Evolutionary conservation across 345 rosid genomes (phyloP), one percentile per base, ranked within the genome.

Genomic region (Raphanus sativus): DNA sequence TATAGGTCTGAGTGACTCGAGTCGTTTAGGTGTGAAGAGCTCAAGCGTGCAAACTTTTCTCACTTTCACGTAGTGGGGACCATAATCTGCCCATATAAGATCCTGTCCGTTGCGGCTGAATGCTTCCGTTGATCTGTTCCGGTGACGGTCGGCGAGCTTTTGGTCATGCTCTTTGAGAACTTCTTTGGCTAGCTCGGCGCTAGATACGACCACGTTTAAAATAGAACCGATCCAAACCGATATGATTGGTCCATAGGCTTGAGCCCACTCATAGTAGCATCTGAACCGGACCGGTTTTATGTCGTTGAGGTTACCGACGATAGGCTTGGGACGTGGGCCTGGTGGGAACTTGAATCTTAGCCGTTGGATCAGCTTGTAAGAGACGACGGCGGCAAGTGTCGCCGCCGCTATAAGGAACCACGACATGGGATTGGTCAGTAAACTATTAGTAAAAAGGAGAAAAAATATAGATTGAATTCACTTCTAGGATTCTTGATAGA

Each of bases 41-140:
- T 94, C 97, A 34, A 94, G 83, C 2, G 94, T 92, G 62, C 97
- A 91, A 0, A 92, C 90, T 67, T 87, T 91, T 74, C 98, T 85
- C 5, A 91, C 98, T 88, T 90, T 94, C 1, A 94, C 98, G 54
- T 90, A 94, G 61, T 94, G 98, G 13, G 98, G 91, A 1, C 97
- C 97, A 21, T 91, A 94, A 60, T 94, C 98, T 0, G 98, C 98
- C 98, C 98, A 94, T 12, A 91, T 94, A 1, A 94, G 92, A 75
- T 94, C 98, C 68, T 88, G 66, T 0, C 98, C 97, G 28, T 92
- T 88, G 67, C 87, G 86, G 76, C 97, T 91, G 65, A 94, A 94
- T 82, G 85, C 90, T 2, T 93, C 93, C 0, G 92, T 81, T 1
- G 91, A 86, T 66, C 97, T 66, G 34, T 83, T 90, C 62, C 98